These are phyloP conservation scores for Penicillium olsonii DNA, from an alignment of 2,329 filamentous ascomycete genomes.

Conservation along the genomic window DNA sequence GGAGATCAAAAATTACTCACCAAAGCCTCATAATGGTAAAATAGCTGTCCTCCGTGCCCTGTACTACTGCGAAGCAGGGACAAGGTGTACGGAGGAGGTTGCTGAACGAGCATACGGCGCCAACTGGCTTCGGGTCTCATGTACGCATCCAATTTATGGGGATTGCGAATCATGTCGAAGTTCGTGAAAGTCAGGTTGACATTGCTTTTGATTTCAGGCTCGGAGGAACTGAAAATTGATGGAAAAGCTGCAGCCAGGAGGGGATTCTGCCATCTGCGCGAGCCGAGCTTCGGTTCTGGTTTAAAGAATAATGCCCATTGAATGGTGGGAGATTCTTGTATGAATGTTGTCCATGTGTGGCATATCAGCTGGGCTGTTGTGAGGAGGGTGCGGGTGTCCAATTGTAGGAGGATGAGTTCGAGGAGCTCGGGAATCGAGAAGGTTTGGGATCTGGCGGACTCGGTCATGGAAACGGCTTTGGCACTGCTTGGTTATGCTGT, in stretches of 20 bases:
- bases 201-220: neutral
- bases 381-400: constrained; percentile 10
- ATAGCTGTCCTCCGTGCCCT: constrained; percentile 1
- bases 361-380: constrained; percentile 5
- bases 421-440: constrained; percentile 8
- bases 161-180: neutral
- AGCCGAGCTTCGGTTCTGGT: neutral
- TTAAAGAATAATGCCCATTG: constrained; percentile 9
- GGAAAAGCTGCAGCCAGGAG: constrained; percentile 1
- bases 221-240: neutral
- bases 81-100: constrained; percentile 2
- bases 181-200: neutral
- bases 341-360: constrained; percentile 2
- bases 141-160: neutral
- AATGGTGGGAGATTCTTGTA: neutral
- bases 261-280: neutral
- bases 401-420: constrained; percentile 7
- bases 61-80: constrained; percentile 2
- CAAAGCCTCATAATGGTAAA: constrained; percentile 3
- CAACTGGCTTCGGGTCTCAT: constrained; percentile 7
- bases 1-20: neutral
- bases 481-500: neutral
- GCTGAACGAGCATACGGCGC: constrained; percentile 7
- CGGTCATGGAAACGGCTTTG: neutral
- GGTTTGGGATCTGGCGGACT: neutral